These are phyloP conservation scores for Annulohypoxylon moriforme DNA, from an alignment of 495 filamentous ascomycete genomes.

Conservation along the genomic window DNA sequence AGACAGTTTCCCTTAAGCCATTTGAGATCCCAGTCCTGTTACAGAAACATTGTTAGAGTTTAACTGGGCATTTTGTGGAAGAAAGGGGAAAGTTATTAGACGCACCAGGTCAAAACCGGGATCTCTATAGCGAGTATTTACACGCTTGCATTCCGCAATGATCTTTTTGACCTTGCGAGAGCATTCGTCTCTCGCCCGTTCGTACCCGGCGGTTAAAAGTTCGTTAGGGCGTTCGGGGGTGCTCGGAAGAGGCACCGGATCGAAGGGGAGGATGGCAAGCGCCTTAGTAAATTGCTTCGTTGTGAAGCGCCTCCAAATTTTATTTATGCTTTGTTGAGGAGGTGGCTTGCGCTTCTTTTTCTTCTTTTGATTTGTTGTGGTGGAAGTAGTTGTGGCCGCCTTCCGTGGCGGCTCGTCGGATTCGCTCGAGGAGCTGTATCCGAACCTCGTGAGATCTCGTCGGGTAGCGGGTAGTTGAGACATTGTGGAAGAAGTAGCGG, in stretches of 20 bases:
- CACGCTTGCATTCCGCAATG: constrained; percentile 80
- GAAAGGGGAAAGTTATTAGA: constrained; percentile 47
- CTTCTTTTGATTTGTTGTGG: constrained; percentile 53
- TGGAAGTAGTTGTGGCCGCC: constrained; percentile 31
- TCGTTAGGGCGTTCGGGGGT: constrained; percentile 61
- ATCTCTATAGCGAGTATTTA: constrained; percentile 93
- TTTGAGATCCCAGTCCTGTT: constrained; percentile 64
- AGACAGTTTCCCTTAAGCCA: constrained; percentile 60
- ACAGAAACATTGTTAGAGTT: constrained; percentile 38
- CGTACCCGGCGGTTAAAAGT: constrained; percentile 69
- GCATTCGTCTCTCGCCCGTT: constrained; percentile 80
- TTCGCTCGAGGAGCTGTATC: constrained; percentile 53
- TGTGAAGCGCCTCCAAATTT: constrained; percentile 84
- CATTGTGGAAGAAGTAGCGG: constrained; percentile 14
- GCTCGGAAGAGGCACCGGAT: constrained; percentile 58
- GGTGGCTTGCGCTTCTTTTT: constrained; percentile 69
- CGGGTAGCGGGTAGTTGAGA: constrained; percentile 2
- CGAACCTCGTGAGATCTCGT: constrained; percentile 45
- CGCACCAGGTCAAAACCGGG: constrained; percentile 83
- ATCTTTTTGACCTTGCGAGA: constrained; percentile 85
- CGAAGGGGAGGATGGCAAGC: constrained; percentile 59
- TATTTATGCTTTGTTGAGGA: constrained; percentile 79
- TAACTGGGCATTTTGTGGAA: constrained; percentile 43
- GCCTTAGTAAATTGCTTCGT: constrained; percentile 67
- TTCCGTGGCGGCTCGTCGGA: constrained; percentile 50